phyloP scores from a whole-genome alignment of 2,329 filamentous ascomycete species.

The Aspergillus udagawae region DNA sequence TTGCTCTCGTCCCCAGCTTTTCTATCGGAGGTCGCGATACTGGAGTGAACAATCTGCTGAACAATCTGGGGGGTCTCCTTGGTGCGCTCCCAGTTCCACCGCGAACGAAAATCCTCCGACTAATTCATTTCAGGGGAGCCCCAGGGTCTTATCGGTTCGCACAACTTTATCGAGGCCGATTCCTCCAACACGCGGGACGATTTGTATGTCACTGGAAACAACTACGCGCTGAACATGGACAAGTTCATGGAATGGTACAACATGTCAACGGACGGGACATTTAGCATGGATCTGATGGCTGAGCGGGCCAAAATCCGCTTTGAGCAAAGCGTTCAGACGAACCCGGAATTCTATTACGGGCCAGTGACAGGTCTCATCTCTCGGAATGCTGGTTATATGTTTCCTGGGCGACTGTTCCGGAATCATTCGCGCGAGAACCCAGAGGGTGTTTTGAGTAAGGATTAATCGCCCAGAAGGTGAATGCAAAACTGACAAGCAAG shows the following conservation, averaged over 20 bases:
- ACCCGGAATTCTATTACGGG: conserved; percentile 54
- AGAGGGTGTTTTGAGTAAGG: conserved; percentile 34
- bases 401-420: conserved; percentile 41
- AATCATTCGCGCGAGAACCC: conserved; percentile 45
- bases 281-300: conserved; percentile 42
- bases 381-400: conserved; percentile 48
- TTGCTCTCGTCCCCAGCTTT: conserved; percentile 48
- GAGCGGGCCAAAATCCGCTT: conserved; percentile 45
- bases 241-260: conserved; percentile 50
- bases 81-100: conserved; percentile 17
- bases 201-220: conserved; percentile 50
- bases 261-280: conserved; percentile 36
- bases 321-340: conserved; percentile 46
- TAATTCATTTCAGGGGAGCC: conserved; percentile 34
- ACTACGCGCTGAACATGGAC: conserved; percentile 49
- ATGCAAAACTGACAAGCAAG: conserved; percentile 6
- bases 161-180: conserved; percentile 55
- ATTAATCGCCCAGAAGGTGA: too few species aligned
- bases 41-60: conserved; percentile 39
- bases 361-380: conserved; percentile 50
- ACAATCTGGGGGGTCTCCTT: conserved; percentile 43
- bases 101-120: neutral
- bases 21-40: conserved; percentile 49
- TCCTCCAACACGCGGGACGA: conserved; percentile 51
- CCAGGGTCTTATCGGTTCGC: conserved; percentile 48